These are phyloP conservation scores for Penicillium hordei DNA, from an alignment of 2,329 filamentous ascomycete genomes.

Conservation along the genomic window DNA sequence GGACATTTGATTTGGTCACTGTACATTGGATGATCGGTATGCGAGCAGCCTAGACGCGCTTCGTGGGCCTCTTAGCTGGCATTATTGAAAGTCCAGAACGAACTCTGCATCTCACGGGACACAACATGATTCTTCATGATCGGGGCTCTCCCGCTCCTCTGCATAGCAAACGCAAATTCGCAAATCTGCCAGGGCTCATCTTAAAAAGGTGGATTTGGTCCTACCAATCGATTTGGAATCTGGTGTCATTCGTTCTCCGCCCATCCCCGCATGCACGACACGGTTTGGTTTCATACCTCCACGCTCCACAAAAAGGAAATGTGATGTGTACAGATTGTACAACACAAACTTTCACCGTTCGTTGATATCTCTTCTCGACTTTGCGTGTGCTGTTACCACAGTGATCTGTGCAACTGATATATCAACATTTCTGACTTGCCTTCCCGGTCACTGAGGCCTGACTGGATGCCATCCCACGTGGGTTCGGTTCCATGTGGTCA, in stretches of 20 bases:
- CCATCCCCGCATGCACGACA: slow-evolving; percentile 7
- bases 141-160: background rate
- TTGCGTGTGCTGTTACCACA: background rate
- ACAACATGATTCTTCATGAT: slow-evolving; percentile 4
- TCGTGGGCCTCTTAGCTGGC: background rate
- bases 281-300: background rate
- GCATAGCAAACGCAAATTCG: background rate
- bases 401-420: slow-evolving; percentile 1
- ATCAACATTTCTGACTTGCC: background rate
- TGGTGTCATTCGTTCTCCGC: background rate
- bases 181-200: background rate
- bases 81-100: background rate
- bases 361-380: background rate
- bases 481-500: slow-evolving; percentile 3
- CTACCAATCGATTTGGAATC: background rate
- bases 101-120: background rate
- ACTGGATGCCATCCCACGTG: slow-evolving; percentile 1
- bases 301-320: background rate
- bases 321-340: slow-evolving; percentile 5
- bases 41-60: background rate
- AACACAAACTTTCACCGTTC: slow-evolving; percentile 1
- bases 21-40: background rate
- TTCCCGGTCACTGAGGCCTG: background rate
- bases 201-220: background rate
- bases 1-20: background rate